Conservation (phyloP, 2,329 filamentous ascomycete genomes). For the Cladosporium sphaerospermum region DNA sequence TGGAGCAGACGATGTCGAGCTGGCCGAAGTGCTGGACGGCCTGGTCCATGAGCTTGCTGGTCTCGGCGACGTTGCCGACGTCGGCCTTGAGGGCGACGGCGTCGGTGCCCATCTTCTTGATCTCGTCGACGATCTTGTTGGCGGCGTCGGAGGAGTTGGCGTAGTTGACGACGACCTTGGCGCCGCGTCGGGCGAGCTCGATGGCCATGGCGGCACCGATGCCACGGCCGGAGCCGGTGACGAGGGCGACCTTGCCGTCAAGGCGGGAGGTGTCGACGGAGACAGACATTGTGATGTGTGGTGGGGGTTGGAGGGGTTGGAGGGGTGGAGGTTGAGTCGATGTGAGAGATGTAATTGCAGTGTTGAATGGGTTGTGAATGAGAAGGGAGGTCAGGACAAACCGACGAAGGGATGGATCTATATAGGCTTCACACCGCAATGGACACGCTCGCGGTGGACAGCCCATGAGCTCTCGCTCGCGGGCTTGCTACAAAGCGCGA, state of each 20-base stretch:
- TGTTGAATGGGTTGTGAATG: constrained; percentile 9
- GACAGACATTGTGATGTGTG: constrained; percentile 31
- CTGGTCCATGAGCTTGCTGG: constrained; percentile 56
- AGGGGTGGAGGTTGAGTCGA: background rate
- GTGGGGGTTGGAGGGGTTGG: constrained; percentile 11
- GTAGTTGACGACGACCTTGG: constrained; percentile 62
- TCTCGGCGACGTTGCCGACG: constrained; percentile 58
- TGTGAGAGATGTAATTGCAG: constrained; percentile 10
- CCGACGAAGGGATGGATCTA: background rate
- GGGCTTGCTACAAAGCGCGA: constrained; percentile 7
- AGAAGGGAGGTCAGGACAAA: background rate
- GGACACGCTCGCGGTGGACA: background rate
- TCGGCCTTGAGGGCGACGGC: constrained; percentile 63
- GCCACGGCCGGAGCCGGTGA: constrained; percentile 54
- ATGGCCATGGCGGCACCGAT: constrained; percentile 62
- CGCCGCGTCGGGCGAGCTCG: constrained; percentile 59
- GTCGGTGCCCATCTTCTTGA: constrained; percentile 57
- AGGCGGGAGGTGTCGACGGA: constrained; percentile 44
- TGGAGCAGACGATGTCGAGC: constrained; percentile 65
- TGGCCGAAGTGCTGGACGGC: constrained; percentile 59
- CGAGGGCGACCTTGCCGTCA: constrained; percentile 49
- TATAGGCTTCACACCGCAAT: background rate
- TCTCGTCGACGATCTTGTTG: constrained; percentile 58
- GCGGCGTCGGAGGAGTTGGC: constrained; percentile 60
- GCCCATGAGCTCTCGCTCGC: background rate